phyloP scores from a whole-genome alignment of 1,139 yeast genomes.

The Yamadazyma triangularis region DNA sequence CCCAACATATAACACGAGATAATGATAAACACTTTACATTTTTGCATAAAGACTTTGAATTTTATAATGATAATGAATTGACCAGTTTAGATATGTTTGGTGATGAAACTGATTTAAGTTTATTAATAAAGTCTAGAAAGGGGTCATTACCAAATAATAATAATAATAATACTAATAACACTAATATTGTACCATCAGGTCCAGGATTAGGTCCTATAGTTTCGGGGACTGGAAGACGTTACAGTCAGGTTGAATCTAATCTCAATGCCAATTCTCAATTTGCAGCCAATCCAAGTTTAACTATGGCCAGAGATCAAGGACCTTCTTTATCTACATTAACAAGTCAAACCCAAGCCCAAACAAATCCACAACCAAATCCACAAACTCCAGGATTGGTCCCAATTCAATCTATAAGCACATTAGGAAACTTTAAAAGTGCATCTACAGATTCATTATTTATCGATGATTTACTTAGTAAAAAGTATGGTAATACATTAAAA shows the following conservation, averaged over 20 bases:
- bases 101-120: constrained; percentile 24
- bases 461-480: constrained; percentile 24
- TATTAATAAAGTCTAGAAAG: constrained; percentile 20
- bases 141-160: too few species aligned
- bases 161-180: constrained; percentile 3
- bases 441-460: constrained; percentile 34
- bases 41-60: constrained; percentile 25
- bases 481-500: constrained; percentile 18
- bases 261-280: constrained; percentile 2
- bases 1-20: constrained; percentile 3
- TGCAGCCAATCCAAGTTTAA: constrained; percentile 1
- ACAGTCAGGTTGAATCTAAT: constrained; percentile 14
- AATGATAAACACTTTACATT: constrained; percentile 33
- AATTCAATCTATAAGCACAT: constrained; percentile 26
- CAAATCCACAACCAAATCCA: constrained; percentile 1
- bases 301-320: too few species aligned
- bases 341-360: too few species aligned
- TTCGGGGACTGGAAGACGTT: constrained; percentile 8
- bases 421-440: constrained; percentile 28
- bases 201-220: constrained; percentile 2
- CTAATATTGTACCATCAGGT: constrained; percentile 4
- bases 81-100: constrained; percentile 15
- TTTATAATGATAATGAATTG: constrained; percentile 28
- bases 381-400: constrained; percentile 12
- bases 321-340: too few species aligned